Conservation (phyloP, 768 basidiomycete species). For the Trametes maxima region DNA sequence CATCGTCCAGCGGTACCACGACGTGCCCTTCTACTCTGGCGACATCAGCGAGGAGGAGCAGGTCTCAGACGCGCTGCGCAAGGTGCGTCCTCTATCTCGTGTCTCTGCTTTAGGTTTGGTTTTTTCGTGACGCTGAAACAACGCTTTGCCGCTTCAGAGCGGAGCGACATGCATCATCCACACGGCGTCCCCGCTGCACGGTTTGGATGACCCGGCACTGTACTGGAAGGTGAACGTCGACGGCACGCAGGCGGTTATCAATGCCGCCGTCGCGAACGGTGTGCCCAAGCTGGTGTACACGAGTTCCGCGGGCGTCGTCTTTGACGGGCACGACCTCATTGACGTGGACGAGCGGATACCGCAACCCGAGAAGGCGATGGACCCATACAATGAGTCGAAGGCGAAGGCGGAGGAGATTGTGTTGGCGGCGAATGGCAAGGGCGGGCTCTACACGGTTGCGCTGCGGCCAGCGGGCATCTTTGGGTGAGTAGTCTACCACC, state of each 20-base stretch:
- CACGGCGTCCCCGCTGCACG: slow-evolving; percentile 85
- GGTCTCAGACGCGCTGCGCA: slow-evolving; percentile 70
- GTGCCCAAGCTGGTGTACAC: slow-evolving; percentile 93
- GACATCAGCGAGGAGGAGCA: slow-evolving; percentile 82
- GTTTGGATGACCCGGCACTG: slow-evolving; percentile 62
- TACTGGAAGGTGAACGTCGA: slow-evolving; percentile 95
- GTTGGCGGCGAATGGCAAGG: slow-evolving; percentile 82
- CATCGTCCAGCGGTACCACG: slow-evolving; percentile 87
- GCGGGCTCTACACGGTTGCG: slow-evolving; percentile 85
- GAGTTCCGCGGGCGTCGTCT: slow-evolving; percentile 88
- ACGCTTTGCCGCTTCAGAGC: slow-evolving; percentile 46
- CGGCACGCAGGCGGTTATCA: slow-evolving; percentile 84
- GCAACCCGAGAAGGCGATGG: slow-evolving; percentile 71
- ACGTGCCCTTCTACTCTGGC: slow-evolving; percentile 85
- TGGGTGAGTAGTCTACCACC: slow-evolving; percentile 56
- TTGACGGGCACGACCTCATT: slow-evolving; percentile 76
- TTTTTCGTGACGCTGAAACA: no score
- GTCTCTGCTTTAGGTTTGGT: no score
- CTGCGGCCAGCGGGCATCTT: slow-evolving; percentile 94
- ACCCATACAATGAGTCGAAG: slow-evolving; percentile 95
- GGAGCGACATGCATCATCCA: slow-evolving; percentile 92
- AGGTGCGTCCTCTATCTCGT: slow-evolving; percentile 46
- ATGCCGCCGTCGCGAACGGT: slow-evolving; percentile 69
- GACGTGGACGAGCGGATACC: slow-evolving; percentile 88
- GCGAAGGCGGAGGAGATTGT: slow-evolving; percentile 84